Evolutionary conservation across 108 stramenopile genomes (phyloP).

Genomic region (Parietichytrium sp.): DNA sequence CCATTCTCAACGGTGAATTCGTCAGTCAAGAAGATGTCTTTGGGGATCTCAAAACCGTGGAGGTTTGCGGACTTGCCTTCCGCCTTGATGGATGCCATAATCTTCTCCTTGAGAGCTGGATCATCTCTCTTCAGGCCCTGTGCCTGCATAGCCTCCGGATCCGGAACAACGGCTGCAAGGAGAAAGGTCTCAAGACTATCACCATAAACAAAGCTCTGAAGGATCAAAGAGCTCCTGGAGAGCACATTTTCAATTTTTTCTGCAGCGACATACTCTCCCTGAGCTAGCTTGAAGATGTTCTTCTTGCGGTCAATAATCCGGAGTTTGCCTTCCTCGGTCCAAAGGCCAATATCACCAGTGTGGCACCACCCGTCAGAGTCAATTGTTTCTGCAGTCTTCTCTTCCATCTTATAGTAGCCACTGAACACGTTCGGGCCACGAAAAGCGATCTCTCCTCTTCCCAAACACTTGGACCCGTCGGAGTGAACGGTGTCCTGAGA

Average conservation of each 20-base stretch:
- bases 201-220: conserved; percentile 89
- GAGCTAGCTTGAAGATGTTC: conserved; percentile 95
- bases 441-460: conserved; percentile 89
- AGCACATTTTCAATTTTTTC: conserved; percentile 94
- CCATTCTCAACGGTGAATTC: conserved; percentile 78
- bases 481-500: conserved; percentile 51
- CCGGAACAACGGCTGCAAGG: conserved; percentile 87
- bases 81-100: not conserved
- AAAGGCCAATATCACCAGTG: conserved; percentile 94
- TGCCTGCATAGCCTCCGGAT: conserved; percentile 70
- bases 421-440: conserved; percentile 85
- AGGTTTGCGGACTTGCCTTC: not conserved
- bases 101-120: not conserved
- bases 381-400: conserved; percentile 84
- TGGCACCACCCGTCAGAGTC: conserved; percentile 91
- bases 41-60: conserved; percentile 70
- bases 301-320: conserved; percentile 96
- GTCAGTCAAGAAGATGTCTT: conserved; percentile 70
- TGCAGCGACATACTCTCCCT: conserved; percentile 79
- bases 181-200: conserved; percentile 83
- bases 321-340: conserved; percentile 81
- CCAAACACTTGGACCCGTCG: conserved; percentile 64
- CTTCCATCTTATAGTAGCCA: conserved; percentile 93
- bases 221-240: conserved; percentile 73
- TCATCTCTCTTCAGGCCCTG: conserved; percentile 54